These are phyloP conservation scores for Striga asiatica DNA, from an alignment of 257 asterid species.

Conservation along the genomic window DNA sequence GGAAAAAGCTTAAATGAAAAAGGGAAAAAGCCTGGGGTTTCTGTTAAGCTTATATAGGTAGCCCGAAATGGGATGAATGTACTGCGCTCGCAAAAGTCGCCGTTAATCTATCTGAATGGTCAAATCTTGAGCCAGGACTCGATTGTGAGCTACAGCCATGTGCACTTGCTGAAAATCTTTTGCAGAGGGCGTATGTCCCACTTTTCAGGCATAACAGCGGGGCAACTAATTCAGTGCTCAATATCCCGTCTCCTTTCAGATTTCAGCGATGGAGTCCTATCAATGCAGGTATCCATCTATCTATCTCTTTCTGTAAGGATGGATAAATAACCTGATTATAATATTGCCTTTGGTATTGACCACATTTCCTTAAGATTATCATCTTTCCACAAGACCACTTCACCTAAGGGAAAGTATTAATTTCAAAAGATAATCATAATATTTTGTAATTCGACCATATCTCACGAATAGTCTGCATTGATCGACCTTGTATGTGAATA, in stretches of 20 bases:
- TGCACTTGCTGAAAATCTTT: constrained; percentile 54
- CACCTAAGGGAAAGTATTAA: too few relatives aligned
- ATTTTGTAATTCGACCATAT: too few relatives aligned
- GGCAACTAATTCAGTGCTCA: constrained; percentile 51
- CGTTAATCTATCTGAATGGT: constrained; percentile 85
- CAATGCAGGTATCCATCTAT: constrained; percentile 39
- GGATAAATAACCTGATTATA: too few relatives aligned
- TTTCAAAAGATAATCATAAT: too few relatives aligned
- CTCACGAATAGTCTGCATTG: too few relatives aligned
- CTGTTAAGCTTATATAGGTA: constrained; percentile 54
- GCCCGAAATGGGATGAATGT: constrained; percentile 90
- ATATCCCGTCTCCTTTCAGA: constrained; percentile 56
- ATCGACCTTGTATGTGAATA: too few relatives aligned
- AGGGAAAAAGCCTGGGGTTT: constrained; percentile 35
- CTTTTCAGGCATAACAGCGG: constrained; percentile 52
- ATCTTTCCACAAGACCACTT: too few relatives aligned
- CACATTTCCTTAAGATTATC: too few relatives aligned
- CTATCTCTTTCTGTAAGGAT: neutral
- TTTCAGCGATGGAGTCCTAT: constrained; percentile 93
- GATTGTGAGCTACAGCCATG: constrained; percentile 87
- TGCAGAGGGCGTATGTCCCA: constrained; percentile 54
- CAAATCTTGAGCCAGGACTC: constrained; percentile 38
- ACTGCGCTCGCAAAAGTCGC: constrained; percentile 61
- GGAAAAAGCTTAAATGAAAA: constrained; percentile 30
- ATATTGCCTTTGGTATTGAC: too few relatives aligned